A percentile compares a stretch with the other conserved stretches of the same genome.
phyloP scores from a whole-genome alignment of 1,139 yeast genomes.

The Yamadazyma trypodendri region DNA sequence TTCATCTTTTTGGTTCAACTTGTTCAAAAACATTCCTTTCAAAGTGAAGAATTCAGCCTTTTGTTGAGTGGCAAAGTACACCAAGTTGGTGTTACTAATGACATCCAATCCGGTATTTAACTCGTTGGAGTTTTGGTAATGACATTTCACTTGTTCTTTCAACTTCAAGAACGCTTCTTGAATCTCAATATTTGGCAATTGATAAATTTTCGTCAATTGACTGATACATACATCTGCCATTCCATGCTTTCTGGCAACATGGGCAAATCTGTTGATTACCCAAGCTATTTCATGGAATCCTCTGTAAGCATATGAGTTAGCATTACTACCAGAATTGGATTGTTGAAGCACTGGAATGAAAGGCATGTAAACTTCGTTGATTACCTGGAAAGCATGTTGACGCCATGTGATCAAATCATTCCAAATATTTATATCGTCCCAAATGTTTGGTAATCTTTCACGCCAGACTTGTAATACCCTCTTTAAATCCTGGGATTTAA shows the following conservation, averaged over 20 bases:
- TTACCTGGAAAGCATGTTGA: conserved; percentile 97
- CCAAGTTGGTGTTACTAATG: conserved; percentile 91
- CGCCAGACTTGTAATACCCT: conserved; percentile 97
- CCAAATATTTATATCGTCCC: conserved; percentile 99
- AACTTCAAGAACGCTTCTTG: conserved; percentile 96
- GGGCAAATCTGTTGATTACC: conserved; percentile 98
- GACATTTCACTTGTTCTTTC: conserved; percentile 97
- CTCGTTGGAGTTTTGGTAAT: conserved; percentile 84
- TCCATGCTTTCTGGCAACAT: conserved; percentile 93
- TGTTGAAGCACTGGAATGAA: conserved; percentile 84
- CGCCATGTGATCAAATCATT: conserved; percentile 98
- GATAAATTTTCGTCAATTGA: conserved; percentile 90
- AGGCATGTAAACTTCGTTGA: conserved; percentile 92
- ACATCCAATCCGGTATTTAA: conserved; percentile 94
- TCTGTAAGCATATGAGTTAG: conserved; percentile 89
- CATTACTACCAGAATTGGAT: conserved; percentile 66
- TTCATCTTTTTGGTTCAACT: conserved; percentile 84
- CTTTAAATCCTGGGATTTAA: conserved; percentile 90
- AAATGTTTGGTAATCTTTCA: conserved; percentile 89
- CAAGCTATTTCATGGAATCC: conserved; percentile 99
- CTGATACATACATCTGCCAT: conserved; percentile 96
- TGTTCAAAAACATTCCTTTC: conserved; percentile 96
- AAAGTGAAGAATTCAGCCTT: conserved; percentile 96
- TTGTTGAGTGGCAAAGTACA: conserved; percentile 94
- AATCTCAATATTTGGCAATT: conserved; percentile 94